Base-by-base conservation (phyloP, 129 eudicot genomes). In the Arctium minus region DNA sequence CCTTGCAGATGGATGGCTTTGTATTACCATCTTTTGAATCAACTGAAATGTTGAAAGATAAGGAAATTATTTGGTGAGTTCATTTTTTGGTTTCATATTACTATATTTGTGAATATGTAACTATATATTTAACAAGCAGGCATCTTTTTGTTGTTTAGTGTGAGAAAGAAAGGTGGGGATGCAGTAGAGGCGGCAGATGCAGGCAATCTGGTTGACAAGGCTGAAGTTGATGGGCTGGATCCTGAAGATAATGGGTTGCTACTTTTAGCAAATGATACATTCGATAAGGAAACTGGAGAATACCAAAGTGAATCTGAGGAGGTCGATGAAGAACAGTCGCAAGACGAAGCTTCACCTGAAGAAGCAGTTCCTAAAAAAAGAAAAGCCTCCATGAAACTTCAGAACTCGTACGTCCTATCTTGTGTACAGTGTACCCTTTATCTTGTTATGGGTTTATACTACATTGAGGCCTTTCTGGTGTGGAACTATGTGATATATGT, bases 1-100 rank as follows among this genome's bases (percentile, higher is more conserved):
- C 76, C 62, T 72, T 86, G 89, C 90, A 93, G 99, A 88, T 96
- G 93, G 97, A 92, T 83, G 98, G 97, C 50, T 96, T 92, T 90
- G 96, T 91, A 50, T 85, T 96, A 77, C 97, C 99, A 31, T 90
- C 94, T 8, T 93, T 90, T 81, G 98, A 92, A 84, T 93, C 97
- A 3, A 89, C 92, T 65, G 73, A 84, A 81, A 90, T 96, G 74
- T 73, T 96, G 35, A 88, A 96, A 81, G 98, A 93, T 50, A 90
- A 92, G 83, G 99, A 96, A 79, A 79, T 96, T 67, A 87, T 96
- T 81, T 78, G 99, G 99, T 96, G 4, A 71, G 92, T 90, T 70
- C 48, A 53, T 5, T 4, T 44, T 82, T 70, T 15, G 67, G 75
- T 71, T 27, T 46, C 36, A 38, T 74, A 78, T 65, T 72, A 11